phyloP scores from a whole-genome alignment of 148 eudicot genomes.

The Selenicereus undatus region DNA sequence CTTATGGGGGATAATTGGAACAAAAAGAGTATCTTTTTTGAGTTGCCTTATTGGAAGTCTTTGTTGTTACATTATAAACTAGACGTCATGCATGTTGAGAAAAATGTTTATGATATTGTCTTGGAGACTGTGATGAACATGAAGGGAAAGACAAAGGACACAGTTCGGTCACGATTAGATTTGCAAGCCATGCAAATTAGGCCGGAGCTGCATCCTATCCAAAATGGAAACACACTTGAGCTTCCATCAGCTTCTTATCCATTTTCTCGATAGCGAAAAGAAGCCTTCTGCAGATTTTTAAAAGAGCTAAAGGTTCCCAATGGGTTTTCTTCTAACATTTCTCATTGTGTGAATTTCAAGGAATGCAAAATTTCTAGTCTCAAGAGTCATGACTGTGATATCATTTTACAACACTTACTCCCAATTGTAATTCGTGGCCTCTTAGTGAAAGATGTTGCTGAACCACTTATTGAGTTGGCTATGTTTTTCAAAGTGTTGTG shows the following conservation, averaged over 20 bases:
- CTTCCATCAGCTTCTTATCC: background rate
- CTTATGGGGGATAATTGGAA: background rate
- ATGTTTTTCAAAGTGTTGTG: background rate
- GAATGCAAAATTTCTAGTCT: slow-evolving; percentile 7
- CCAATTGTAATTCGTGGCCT: no score
- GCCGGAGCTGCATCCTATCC: background rate
- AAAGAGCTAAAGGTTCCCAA: slow-evolving; percentile 15
- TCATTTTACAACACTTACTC: background rate
- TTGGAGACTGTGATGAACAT: slow-evolving; percentile 1
- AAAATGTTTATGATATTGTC: background rate
- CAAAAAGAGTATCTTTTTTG: no score
- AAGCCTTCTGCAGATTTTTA: background rate
- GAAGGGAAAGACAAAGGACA: slow-evolving; percentile 10
- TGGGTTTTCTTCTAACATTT: slow-evolving; percentile 15
- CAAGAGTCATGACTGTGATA: slow-evolving; percentile 14
- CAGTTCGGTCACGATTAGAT: background rate
- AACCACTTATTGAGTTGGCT: background rate
- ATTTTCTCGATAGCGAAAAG: background rate
- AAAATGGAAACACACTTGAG: background rate
- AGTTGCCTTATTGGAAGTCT: no score
- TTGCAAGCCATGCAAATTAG: background rate
- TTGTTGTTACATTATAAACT: no score
- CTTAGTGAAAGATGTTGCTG: background rate
- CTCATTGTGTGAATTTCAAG: background rate
- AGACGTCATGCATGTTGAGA: no score